These are phyloP conservation scores for Dalbergia cultrata DNA, from an alignment of 306 rosid genomes.

Conservation along the genomic window DNA sequence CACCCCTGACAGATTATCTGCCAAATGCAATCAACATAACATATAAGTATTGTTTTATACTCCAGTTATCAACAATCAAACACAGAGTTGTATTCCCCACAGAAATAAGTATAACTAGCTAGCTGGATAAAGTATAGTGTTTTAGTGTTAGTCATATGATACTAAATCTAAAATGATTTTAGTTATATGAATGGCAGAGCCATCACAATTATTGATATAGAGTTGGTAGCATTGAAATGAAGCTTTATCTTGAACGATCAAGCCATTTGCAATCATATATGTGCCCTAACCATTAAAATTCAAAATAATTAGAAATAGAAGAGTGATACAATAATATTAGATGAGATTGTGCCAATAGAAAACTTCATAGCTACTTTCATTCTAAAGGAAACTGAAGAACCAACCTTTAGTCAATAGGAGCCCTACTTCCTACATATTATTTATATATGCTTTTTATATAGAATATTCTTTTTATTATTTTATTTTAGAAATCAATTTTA, in stretches of 20 bases:
- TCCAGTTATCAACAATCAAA: constrained; percentile 39
- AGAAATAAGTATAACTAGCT: constrained; percentile 15
- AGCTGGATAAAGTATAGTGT: constrained; percentile 1
- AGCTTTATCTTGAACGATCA: neutral
- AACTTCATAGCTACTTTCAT: too few relatives aligned
- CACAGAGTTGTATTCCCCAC: constrained; percentile 17
- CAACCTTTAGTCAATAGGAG: too few relatives aligned
- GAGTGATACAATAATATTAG: neutral
- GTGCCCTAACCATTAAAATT: neutral
- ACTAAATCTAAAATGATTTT: neutral
- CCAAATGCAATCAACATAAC: constrained; percentile 43
- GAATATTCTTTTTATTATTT: neutral
- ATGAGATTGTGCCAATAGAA: neutral
- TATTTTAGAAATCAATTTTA: neutral
- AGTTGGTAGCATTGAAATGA: neutral
- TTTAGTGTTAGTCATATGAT: constrained; percentile 10
- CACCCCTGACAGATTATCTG: constrained; percentile 83
- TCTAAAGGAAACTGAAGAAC: too few relatives aligned
- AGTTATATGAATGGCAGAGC: neutral
- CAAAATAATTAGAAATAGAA: neutral
- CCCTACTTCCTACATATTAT: too few relatives aligned
- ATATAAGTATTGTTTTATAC: constrained; percentile 38
- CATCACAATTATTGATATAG: neutral
- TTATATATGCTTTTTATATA: neutral
- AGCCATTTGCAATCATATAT: constrained; percentile 2